Evolutionary conservation across 768 basidiomycete genomes (phyloP).

Genomic region (Russula griseocarnosa): DNA sequence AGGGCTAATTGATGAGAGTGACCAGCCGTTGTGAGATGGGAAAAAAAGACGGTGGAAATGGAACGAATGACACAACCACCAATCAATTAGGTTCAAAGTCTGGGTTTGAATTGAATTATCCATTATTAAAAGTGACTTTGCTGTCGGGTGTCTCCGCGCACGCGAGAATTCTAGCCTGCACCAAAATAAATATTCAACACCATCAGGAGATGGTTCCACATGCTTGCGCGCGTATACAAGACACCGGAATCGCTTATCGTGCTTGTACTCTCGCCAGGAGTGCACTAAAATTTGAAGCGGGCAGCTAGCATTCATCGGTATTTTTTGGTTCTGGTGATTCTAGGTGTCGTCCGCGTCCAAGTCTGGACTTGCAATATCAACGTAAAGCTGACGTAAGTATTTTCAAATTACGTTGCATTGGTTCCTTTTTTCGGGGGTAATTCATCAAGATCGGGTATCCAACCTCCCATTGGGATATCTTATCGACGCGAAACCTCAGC

Average conservation of each 20-base stretch:
- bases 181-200: background rate
- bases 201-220: background rate
- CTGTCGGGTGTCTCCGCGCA: background rate
- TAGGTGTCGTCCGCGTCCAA: too few species aligned
- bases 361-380: background rate
- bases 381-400: conserved; percentile 17
- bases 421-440: conserved; percentile 8
- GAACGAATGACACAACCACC: background rate
- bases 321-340: background rate
- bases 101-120: background rate
- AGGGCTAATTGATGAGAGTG: background rate
- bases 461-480: background rate
- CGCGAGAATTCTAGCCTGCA: background rate
- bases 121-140: background rate
- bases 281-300: background rate
- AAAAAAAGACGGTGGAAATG: background rate
- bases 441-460: conserved; percentile 20
- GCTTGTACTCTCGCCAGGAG: background rate
- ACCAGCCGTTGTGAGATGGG: background rate
- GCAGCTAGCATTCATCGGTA: conserved; percentile 5
- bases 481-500: conserved; percentile 11
- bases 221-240: background rate
- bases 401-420: conserved; percentile 7
- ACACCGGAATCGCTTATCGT: background rate
- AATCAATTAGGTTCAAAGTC: background rate